These are phyloP conservation scores for Phytophthora multivora DNA, from an alignment of 352 stramenopile species.

Conservation along the genomic window DNA sequence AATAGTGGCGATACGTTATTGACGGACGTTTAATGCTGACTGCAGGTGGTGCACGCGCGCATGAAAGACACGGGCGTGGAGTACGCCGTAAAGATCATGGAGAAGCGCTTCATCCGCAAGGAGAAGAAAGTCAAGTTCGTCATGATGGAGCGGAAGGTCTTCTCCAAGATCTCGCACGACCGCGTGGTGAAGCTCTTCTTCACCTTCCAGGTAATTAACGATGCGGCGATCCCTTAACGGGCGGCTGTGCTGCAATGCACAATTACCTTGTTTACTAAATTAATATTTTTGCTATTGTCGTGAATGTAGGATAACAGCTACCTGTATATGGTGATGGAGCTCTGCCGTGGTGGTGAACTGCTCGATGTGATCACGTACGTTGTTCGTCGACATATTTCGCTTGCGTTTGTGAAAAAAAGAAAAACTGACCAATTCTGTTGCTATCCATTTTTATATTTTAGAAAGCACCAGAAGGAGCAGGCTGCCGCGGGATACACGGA, in stretches of 20 bases:
- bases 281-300: slow-evolving; percentile 1
- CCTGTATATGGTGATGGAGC: slow-evolving; percentile 92
- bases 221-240: not conserved
- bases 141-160: slow-evolving; percentile 92
- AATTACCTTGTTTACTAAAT: not conserved
- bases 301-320: slow-evolving; percentile 60
- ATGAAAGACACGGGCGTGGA: slow-evolving; percentile 88
- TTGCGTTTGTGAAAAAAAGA: slow-evolving; percentile 9
- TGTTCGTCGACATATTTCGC: not conserved
- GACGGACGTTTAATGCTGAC: not conserved
- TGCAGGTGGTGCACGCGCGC: slow-evolving; percentile 82
- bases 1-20: not conserved
- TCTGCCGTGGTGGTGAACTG: slow-evolving; percentile 85
- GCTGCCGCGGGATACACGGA: slow-evolving; percentile 59
- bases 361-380: slow-evolving; percentile 88
- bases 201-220: slow-evolving; percentile 77
- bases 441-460: slow-evolving; percentile 21
- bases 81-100: slow-evolving; percentile 93
- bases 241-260: slow-evolving; percentile 10
- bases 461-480: slow-evolving; percentile 80
- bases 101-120: slow-evolving; percentile 91
- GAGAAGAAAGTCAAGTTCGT: slow-evolving; percentile 93
- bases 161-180: slow-evolving; percentile 88
- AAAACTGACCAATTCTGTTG: slow-evolving; percentile 6
- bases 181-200: slow-evolving; percentile 92